Evolutionary conservation across 805 yeast genomes (phyloP), one percentile per base, ranked within the genome.

Genomic region (Yarrowia deformans): DNA sequence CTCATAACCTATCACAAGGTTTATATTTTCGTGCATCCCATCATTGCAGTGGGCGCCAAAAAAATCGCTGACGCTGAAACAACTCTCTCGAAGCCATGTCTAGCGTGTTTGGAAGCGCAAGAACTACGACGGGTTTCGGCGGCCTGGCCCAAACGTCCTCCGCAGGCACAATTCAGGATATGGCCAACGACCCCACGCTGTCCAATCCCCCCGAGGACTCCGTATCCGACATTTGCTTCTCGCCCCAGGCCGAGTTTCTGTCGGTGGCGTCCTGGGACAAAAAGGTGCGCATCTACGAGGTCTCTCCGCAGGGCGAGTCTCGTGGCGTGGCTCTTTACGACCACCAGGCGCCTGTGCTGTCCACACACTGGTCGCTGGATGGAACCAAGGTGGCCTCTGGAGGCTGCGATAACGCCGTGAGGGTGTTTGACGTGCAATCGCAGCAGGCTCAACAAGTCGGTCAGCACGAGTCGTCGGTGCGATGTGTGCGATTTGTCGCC

Each of bases 251-350:
- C 19, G 97, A 95, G 72, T 82, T 87, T 70, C 78, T 95, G 70
- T 86, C 96, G 3, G 95, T 87, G 3, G 85, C 96, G 18, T 89
- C 96, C 18, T 95, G 99, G 99, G 99, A 95, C 79, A 90, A 90
- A 74, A 93, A 92, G 77, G 97, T 92, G 50, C 85, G 98, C 71
- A 88, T 95, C 69, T 95, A 95, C 82, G 98, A 95, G 78, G 87
- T 93, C 18, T 84, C 88, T 52, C 82, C 84, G 68, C 84, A 85
- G 48, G 97, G 97, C 5, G 85, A 86, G 69, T 87, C 91, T 37
- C 95, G 90, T 74, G 97, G 97, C 9, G 81, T 97, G 63, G 97
- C 98, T 0, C 77, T 93, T 75, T 93, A 84, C 78, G 97, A 91
- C 76, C 98, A 94, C 77, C 91, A 89, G 45, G 97, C 86, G 0